phyloP scores from a whole-genome alignment of 2,329 filamentous ascomycete species.

The Pseudogymnoascus sp. region DNA sequence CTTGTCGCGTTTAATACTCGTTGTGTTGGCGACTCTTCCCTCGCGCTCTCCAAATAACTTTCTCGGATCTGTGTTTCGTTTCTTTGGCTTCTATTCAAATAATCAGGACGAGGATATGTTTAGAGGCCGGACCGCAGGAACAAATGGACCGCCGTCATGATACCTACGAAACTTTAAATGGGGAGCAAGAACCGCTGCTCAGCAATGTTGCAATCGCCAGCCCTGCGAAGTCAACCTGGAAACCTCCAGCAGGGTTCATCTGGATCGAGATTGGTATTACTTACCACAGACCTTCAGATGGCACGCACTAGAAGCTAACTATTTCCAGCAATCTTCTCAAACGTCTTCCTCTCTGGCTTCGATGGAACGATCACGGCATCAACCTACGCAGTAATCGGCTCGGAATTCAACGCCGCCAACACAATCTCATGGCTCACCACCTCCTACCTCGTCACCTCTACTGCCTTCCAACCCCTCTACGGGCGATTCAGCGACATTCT shows the following conservation, averaged over 20 bases:
- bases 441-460: slow-evolving; percentile 63
- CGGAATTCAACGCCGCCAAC: slow-evolving; percentile 65
- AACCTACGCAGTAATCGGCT: slow-evolving; percentile 66
- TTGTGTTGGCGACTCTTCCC: not conserved
- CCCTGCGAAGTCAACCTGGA: slow-evolving; percentile 32
- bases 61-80: not conserved
- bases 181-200: not conserved
- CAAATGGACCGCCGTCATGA: slow-evolving; percentile 1
- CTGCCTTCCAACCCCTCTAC: slow-evolving; percentile 65
- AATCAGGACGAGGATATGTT: not conserved
- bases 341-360: slow-evolving; percentile 60
- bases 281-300: not conserved
- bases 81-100: not conserved
- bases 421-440: slow-evolving; percentile 70
- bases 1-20: slow-evolving; percentile 1
- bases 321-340: slow-evolving; percentile 49
- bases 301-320: slow-evolving; percentile 3
- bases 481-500: slow-evolving; percentile 65
- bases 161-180: not conserved
- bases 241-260: slow-evolving; percentile 44
- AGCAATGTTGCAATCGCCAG: not conserved
- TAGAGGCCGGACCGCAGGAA: not conserved
- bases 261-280: slow-evolving; percentile 47
- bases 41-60: not conserved
- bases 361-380: slow-evolving; percentile 69